Evolutionary conservation across 495 filamentous ascomycete species (phyloP), one percentile per base, ranked within the genome.

Genomic region (Aspergillus leporis): DNA sequence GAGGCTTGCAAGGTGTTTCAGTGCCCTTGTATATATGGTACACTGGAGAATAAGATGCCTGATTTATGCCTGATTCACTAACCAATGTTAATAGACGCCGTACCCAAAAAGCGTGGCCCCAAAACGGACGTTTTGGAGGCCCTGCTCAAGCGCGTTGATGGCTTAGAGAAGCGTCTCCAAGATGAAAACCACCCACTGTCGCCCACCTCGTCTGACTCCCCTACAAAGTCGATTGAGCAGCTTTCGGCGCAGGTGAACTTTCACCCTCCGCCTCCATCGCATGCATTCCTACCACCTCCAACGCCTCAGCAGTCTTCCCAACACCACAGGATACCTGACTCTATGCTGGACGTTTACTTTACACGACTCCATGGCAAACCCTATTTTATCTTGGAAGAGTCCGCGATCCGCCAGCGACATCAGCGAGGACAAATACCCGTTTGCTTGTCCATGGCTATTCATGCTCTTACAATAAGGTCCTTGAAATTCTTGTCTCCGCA

Each of bases 41-140:
- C 16, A 41, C 34, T 12, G 10, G 3, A 41, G 1, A 5, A n/a
- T 5, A 3, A n/a, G 12, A 3, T 41, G 38, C 14, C 14, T 16
- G 3, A 41, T 41, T n/a, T 14, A 2, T 41, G 16, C 50, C 47
- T 43, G 50, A 21, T 18, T 55, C 48, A 50, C 25, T 13, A 23
- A 40, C 5, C 18, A 30, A 28, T 31, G 13, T 45, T 49, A 25
- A 8, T 63, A 94, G 90, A 95, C 75, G 91, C 91, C 22, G 83
- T 93, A 18, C 91, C 91, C 3, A 93, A 93, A 77, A 95, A 95
- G 67, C 78, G 91, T 58, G 91, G 91, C 4, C 91, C 91, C 1
- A 95, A 95, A 69, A 93, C 90, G 19, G 91, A 95, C 66, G 90
- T 93, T 3, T 78, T 95, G 22, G 91, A 95, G 68, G 90, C 90